phyloP scores from a whole-genome alignment of 1,139 yeast genomes.

The Blastobotrys illinoisensis region DNA sequence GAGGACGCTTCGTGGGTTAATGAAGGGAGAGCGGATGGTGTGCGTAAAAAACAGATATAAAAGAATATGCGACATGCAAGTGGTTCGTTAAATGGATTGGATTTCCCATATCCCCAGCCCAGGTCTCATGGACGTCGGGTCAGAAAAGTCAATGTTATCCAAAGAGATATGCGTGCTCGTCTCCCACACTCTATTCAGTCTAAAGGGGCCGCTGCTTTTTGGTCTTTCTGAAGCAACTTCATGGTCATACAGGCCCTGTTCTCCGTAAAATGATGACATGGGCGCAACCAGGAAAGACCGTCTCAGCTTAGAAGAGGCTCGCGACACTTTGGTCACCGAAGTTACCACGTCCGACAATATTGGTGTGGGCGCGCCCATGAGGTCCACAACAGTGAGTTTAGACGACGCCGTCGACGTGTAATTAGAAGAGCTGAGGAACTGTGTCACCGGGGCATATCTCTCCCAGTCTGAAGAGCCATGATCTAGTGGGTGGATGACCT shows the following conservation, averaged over 20 bases:
- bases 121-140: conserved; percentile 42
- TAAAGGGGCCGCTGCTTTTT: conserved; percentile 8
- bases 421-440: conserved; percentile 27
- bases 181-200: conserved; percentile 22
- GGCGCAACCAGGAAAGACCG: conserved; percentile 45
- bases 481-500: conserved; percentile 21
- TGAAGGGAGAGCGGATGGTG: no score
- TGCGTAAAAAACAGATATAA: not conserved
- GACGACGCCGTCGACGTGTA: conserved; percentile 14
- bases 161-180: conserved; percentile 22
- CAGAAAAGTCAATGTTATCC: conserved; percentile 40
- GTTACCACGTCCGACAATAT: conserved; percentile 26
- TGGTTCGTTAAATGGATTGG: conserved; percentile 8
- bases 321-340: conserved; percentile 13
- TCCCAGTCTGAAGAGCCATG: conserved; percentile 27
- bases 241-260: conserved; percentile 1
- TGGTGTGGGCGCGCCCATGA: conserved; percentile 49
- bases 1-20: no score
- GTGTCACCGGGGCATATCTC: conserved; percentile 34
- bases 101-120: conserved; percentile 53
- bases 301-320: conserved; percentile 13
- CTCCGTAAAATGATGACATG: conserved; percentile 28
- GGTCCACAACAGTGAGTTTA: conserved; percentile 39
- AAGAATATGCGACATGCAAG: conserved; percentile 1
- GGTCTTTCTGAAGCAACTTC: not conserved